Evolutionary conservation across 2,329 filamentous ascomycete species (phyloP).

Genomic region (Colletotrichum liriopes): DNA sequence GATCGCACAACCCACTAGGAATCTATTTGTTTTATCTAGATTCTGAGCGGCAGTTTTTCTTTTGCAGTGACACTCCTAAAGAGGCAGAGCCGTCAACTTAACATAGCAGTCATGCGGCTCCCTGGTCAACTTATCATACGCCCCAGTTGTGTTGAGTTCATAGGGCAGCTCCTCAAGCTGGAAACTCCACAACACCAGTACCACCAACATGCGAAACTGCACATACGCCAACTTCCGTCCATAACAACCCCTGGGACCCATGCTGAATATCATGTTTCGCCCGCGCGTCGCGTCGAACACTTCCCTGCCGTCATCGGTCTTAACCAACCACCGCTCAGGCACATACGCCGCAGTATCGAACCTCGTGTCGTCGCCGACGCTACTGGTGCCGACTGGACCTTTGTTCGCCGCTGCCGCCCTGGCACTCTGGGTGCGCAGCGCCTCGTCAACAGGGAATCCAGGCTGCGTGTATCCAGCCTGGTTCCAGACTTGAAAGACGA

Average conservation of each 20-base stretch:
- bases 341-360: constrained; percentile 49
- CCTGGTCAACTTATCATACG: constrained; percentile 34
- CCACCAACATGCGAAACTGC: constrained; percentile 53
- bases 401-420: constrained; percentile 33
- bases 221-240: constrained; percentile 55
- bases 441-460: constrained; percentile 48
- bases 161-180: constrained; percentile 24
- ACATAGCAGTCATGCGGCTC: constrained; percentile 37
- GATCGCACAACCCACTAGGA: neutral
- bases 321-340: constrained; percentile 56
- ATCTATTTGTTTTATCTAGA: neutral
- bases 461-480: constrained; percentile 49
- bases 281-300: constrained; percentile 53
- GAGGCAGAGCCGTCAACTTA: constrained; percentile 11
- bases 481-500: constrained; percentile 37
- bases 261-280: constrained; percentile 54
- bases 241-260: constrained; percentile 56
- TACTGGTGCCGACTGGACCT: constrained; percentile 48
- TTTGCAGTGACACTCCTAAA: constrained; percentile 12
- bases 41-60: too few species aligned
- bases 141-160: constrained; percentile 29
- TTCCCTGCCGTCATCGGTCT: constrained; percentile 35
- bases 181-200: constrained; percentile 47
- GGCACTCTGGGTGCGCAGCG: constrained; percentile 44
- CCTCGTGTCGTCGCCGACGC: neutral